These are phyloP conservation scores for Penicillium sp. DNA, from an alignment of 2,329 filamentous ascomycete species.

Conservation along the genomic window DNA sequence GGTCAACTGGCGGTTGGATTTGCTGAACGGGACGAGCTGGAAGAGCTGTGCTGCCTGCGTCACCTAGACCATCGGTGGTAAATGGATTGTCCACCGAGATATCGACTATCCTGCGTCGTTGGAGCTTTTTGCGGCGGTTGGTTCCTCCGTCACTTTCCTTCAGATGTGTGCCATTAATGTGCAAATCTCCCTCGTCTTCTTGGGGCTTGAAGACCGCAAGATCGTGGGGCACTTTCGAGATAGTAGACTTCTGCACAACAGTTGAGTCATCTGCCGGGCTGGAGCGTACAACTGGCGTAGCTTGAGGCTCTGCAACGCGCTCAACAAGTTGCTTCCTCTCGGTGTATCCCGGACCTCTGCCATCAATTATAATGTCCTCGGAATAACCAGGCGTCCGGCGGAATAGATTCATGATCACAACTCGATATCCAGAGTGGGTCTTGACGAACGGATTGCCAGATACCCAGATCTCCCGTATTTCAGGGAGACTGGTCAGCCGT, in stretches of 20 bases:
- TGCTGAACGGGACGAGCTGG: constrained; percentile 32
- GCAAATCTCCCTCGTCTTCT: constrained; percentile 18
- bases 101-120: constrained; percentile 59
- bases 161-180: constrained; percentile 12
- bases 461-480: constrained; percentile 90
- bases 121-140: constrained; percentile 49
- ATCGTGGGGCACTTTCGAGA: constrained; percentile 17
- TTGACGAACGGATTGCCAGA: constrained; percentile 88
- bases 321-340: constrained; percentile 85
- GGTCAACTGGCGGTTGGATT: constrained; percentile 31
- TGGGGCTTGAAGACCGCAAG: constrained; percentile 11
- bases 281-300: constrained; percentile 75
- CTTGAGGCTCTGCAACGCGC: constrained; percentile 71
- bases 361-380: constrained; percentile 88
- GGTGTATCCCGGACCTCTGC: constrained; percentile 74
- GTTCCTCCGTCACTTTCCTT: constrained; percentile 35
- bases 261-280: constrained; percentile 62
- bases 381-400: constrained; percentile 83
- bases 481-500: constrained; percentile 82
- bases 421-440: constrained; percentile 78
- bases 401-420: constrained; percentile 96
- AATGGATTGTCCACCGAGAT: constrained; percentile 49
- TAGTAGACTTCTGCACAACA: constrained; percentile 66
- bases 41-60: constrained; percentile 30
- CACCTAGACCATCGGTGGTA: constrained; percentile 32